Base-by-base conservation (phyloP, 2,329 filamentous ascomycete species). In the Botryotinia globosa region DNA sequence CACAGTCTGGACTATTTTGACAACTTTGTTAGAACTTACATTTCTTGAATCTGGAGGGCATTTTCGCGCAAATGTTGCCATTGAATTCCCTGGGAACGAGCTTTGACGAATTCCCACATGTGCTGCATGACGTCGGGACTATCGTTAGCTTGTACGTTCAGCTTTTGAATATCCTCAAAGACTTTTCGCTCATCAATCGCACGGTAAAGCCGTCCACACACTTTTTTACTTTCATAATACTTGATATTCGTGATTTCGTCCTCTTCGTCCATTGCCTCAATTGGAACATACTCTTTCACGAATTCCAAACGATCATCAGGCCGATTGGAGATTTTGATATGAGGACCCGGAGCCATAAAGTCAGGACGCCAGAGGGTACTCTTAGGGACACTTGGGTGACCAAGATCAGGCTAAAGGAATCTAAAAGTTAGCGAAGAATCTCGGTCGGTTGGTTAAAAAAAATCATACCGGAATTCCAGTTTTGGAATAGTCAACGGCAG, bases 401-500 rank as follows among this genome's bases (percentile, higher is more conserved):
- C 65, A 61, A 79, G 77, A 64, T 78, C 73, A 20, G 78, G 78
- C 79, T 80, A 45, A 58, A 68, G 44, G 25, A 1, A 5, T 39
- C 14, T 37, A 14, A 8, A 25, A n/a, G 9, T 54, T 7, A 39
- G 32, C 16, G 12, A 16, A 5, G 3, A 42, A 42, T 42, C 39
- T 42, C 39, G 6, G 39, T 42, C 14, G 14, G 39, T 42, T 42
- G 39, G 39, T 16, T 1, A 42, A 42, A 39, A 14, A 16, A 42
- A 42, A 39, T 6, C 39, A 66, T 9, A 89, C 88, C 0, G 85
- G 80, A 39, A 91, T 88, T 0, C 93, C 92, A 0, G 91, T 92
- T 81, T 94, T 93, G 4, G 91, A 92, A 77, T 92, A 94, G 79
- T 94, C 91, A 0, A 94, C 91, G 0, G 90, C 91, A 0, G 86